These are phyloP conservation scores for Phellopilus nigrolimitatus DNA, from an alignment of 1,284 basidiomycete genomes.

Conservation along the genomic window DNA sequence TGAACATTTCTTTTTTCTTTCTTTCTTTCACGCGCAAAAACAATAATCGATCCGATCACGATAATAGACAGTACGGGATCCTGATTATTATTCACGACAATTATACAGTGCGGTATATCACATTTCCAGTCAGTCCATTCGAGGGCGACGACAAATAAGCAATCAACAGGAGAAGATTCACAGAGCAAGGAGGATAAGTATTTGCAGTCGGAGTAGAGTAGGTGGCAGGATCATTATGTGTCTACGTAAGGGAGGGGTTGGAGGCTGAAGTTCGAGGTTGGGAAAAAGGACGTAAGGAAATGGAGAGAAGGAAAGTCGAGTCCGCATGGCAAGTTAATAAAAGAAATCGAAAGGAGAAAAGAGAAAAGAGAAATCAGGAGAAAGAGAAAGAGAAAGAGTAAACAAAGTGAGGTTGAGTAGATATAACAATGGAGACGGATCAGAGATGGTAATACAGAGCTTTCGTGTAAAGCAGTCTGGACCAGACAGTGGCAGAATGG, in stretches of 20 bases:
- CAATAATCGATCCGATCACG: too few relatives aligned
- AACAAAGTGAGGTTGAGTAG: slow-evolving; percentile 16
- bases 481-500: not conserved
- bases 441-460: slow-evolving; percentile 19
- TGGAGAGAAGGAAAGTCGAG: not conserved
- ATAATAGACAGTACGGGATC: too few relatives aligned
- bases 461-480: slow-evolving; percentile 10
- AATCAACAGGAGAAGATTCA: too few relatives aligned
- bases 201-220: slow-evolving; percentile 11
- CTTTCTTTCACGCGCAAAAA: too few relatives aligned
- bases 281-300: not conserved
- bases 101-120: too few relatives aligned
- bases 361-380: not conserved
- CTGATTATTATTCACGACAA: slow-evolving; percentile 3
- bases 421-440: slow-evolving; percentile 9
- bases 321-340: too few relatives aligned
- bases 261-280: not conserved
- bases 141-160: not conserved
- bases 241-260: slow-evolving; percentile 12
- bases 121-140: not conserved
- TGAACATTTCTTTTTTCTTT: too few relatives aligned
- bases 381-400: not conserved
- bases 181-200: too few relatives aligned
- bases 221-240: slow-evolving; percentile 13
- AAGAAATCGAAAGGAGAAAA: not conserved